Conservation (phyloP, 352 stramenopile genomes). For the Phytophthora chlamydospora region DNA sequence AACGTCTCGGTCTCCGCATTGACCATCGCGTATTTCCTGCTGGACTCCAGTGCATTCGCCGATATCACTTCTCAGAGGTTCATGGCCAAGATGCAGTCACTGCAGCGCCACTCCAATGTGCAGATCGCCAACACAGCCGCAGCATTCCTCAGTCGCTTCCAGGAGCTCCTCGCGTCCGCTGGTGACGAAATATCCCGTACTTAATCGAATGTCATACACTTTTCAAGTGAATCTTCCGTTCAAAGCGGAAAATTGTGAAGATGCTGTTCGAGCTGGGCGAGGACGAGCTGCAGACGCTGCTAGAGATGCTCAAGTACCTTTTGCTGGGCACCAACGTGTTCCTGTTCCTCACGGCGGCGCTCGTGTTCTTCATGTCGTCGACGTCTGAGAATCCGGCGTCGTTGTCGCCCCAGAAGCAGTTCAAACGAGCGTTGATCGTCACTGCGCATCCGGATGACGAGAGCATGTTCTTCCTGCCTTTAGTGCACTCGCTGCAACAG, state of each 20-base stretch:
- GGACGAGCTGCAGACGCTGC: slow-evolving; percentile 40
- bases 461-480: slow-evolving; percentile 97
- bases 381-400: slow-evolving; percentile 1
- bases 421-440: slow-evolving; percentile 80
- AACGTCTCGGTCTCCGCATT: slow-evolving; percentile 64
- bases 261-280: slow-evolving; percentile 33
- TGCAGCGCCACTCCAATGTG: slow-evolving; percentile 40
- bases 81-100: slow-evolving; percentile 33
- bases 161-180: slow-evolving; percentile 48
- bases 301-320: slow-evolving; percentile 67
- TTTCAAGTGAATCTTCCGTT: slow-evolving; percentile 18
- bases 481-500: slow-evolving; percentile 70
- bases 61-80: slow-evolving; percentile 48
- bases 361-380: slow-evolving; percentile 39
- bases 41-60: slow-evolving; percentile 61
- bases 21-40: slow-evolving; percentile 67
- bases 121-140: slow-evolving; percentile 61
- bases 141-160: slow-evolving; percentile 43
- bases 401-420: slow-evolving; percentile 3
- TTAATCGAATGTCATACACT: slow-evolving; percentile 28
- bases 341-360: slow-evolving; percentile 54
- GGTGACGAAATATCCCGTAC: slow-evolving; percentile 10
- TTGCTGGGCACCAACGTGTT: slow-evolving; percentile 65
- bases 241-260: slow-evolving; percentile 16
- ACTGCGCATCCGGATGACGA: slow-evolving; percentile 97